Percentiles rank a stretch among this genome's conserved stretches.
Conservation (phyloP, 768 basidiomycete species). For the Dioszegia aurantiaca region DNA sequence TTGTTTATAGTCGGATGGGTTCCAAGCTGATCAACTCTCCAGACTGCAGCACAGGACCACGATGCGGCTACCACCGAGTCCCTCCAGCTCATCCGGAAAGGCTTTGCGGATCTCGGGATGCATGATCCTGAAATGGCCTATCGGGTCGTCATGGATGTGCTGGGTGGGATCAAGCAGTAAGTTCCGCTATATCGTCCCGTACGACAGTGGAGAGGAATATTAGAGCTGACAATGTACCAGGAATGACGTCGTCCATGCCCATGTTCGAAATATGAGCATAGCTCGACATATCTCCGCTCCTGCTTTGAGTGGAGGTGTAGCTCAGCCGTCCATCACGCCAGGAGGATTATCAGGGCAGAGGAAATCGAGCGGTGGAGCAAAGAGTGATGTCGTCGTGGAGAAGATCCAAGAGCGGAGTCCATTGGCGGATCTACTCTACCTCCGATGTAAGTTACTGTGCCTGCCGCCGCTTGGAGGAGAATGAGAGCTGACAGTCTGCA, state of each 20-base stretch:
- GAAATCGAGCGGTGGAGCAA: neutral
- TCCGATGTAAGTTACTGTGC: constrained; percentile 63
- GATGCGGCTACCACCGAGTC: constrained; percentile 37
- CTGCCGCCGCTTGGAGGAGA: neutral
- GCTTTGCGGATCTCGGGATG: constrained; percentile 79
- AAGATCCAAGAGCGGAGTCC: constrained; percentile 59
- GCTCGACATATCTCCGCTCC: constrained; percentile 18
- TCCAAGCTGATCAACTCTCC: constrained; percentile 14
- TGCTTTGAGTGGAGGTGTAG: too few species aligned
- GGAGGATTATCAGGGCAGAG: neutral
- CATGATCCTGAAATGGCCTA: constrained; percentile 83
- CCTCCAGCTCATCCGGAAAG: constrained; percentile 64
- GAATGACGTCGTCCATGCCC: constrained; percentile 71
- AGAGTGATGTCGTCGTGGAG: constrained; percentile 8
- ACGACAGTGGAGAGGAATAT: neutral
- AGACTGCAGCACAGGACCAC: constrained; percentile 37
- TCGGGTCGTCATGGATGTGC: constrained; percentile 79
- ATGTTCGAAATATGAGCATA: constrained; percentile 69
- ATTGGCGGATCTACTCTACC: constrained; percentile 92
- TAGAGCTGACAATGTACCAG: constrained; percentile 55
- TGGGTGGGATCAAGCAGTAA: constrained; percentile 87
- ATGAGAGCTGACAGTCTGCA: constrained; percentile 17
- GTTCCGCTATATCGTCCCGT: constrained; percentile 46
- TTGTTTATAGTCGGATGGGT: constrained; percentile 20
- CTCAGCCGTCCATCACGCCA: neutral